Evolutionary conservation across 2,329 filamentous ascomycete species (phyloP), one percentile per base, ranked within the genome.

Genomic region (Monilinia polystroma): DNA sequence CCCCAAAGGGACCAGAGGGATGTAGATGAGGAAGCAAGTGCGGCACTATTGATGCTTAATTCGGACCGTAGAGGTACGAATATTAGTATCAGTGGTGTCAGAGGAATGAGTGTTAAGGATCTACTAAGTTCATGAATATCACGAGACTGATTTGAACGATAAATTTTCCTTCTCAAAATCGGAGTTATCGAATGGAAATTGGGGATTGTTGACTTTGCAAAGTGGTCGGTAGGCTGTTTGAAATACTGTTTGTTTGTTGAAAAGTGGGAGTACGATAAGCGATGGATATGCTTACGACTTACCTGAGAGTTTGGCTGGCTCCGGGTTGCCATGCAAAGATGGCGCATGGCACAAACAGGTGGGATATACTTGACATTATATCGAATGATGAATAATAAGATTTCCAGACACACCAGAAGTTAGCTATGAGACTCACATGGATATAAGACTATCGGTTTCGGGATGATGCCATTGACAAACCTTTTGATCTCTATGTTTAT

Each of bases 11-110:
- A 90, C 0, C 83, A 85, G 73, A 51, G 79, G 26, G 87, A 90
- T 69, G 89, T 73, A 45, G 75, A 85, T 73, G 79, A 80, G 47
- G 85, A 88, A 60, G 93, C 92, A 1, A 95, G 92, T 10, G 89
- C 92, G 16, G 93, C 93, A 3, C 77, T 97, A 72, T 78, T 97
- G 76, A 96, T 97, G 93, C 81, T 97, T 68, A 96, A 93, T 71
- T 87, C 83, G 64, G 92, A 95, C 76, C 85, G 91, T 52, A 82
- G 49, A 68, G 74, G 70, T 62, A 72, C 68, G 51, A 70, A 68
- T 26, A 66, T 63, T 62, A 72, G 67, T 57, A 66, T 67, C 10
- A 76, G 78, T 63, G 79, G 78, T 49, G 62, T 64, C 6, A 77
- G 80, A 59, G 81, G 82, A 3, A 84, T 85, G 80, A 85, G 83